These are phyloP conservation scores for Ceratobasidium sp. DNA, from an alignment of 1,284 basidiomycete genomes.

Conservation along the genomic window DNA sequence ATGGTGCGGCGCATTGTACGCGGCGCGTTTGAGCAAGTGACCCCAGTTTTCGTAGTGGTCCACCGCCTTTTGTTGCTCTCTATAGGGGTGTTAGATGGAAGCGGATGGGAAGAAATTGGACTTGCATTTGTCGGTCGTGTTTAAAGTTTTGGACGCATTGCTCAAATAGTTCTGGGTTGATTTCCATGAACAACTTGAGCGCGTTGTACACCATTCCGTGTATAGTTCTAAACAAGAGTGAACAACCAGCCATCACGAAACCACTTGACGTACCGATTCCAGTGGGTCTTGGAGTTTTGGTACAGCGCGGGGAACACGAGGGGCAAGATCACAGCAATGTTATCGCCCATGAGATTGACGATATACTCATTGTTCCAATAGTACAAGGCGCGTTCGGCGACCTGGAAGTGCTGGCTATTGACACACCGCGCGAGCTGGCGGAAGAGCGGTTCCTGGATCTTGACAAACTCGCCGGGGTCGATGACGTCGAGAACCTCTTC, in stretches of 20 bases:
- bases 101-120: constrained; percentile 41
- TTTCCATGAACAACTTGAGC: constrained; percentile 98
- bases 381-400: constrained; percentile 90
- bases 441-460: constrained; percentile 94
- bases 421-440: constrained; percentile 95
- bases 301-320: constrained; percentile 99
- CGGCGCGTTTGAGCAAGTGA: constrained; percentile 74
- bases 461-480: constrained; percentile 95
- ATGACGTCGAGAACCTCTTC: constrained; percentile 99
- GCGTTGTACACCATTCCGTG: constrained; percentile 99
- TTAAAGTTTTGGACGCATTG: constrained; percentile 94
- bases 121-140: constrained; percentile 83
- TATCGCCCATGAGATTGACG: constrained; percentile 98
- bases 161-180: constrained; percentile 96
- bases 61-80: constrained; percentile 83
- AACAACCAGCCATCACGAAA: constrained; percentile 24
- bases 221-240: constrained; percentile 73
- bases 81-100: constrained; percentile 48
- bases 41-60: constrained; percentile 85
- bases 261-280: constrained; percentile 83
- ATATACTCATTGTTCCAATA: constrained; percentile 99
- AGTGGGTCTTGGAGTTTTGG: constrained; percentile 95
- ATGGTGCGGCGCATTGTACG: constrained; percentile 66
- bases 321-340: constrained; percentile 86
- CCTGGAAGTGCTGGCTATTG: constrained; percentile 99